phyloP scores from a whole-genome alignment of 169 alveolate genomes.

The Plasmodium coatneyi region DNA sequence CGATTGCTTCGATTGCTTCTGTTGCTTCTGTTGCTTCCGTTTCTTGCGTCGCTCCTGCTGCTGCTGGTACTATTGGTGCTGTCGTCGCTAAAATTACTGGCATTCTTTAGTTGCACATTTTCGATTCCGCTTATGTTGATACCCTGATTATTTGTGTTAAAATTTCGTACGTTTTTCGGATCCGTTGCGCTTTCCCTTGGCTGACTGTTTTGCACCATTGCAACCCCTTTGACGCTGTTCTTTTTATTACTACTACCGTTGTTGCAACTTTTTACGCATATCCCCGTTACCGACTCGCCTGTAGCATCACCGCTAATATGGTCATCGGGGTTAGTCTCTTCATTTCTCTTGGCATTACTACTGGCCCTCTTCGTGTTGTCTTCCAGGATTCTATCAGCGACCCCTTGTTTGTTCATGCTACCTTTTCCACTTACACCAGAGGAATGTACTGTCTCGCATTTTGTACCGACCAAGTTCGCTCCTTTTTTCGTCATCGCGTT shows the following conservation, averaged over 20 bases:
- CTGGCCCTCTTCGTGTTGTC: not conserved
- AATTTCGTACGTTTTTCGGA: not conserved
- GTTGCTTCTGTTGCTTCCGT: not conserved
- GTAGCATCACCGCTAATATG: not conserved
- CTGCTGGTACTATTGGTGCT: slow-evolving; percentile 17
- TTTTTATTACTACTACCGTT: not conserved
- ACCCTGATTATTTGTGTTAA: not conserved
- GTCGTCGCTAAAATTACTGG: not conserved
- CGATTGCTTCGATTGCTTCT: not conserved
- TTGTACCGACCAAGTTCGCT: not conserved
- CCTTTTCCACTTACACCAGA: not conserved
- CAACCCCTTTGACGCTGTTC: not conserved
- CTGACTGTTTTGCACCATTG: not conserved
- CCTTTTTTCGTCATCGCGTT: not conserved
- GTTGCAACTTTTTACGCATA: not conserved
- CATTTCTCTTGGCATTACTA: not conserved
- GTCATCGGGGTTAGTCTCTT: not conserved
- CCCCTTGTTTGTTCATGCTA: not conserved
- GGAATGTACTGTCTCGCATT: not conserved
- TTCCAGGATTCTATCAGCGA: not conserved
- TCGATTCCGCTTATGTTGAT: not conserved
- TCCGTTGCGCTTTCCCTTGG: not conserved
- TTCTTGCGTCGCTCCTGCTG: not conserved
- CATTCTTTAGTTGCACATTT: not conserved
- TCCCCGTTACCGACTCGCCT: not conserved